Evolutionary conservation across 2,329 filamentous ascomycete genomes (phyloP), one percentile per base, ranked within the genome.

Genomic region (Domatiomyces globalis): DNA sequence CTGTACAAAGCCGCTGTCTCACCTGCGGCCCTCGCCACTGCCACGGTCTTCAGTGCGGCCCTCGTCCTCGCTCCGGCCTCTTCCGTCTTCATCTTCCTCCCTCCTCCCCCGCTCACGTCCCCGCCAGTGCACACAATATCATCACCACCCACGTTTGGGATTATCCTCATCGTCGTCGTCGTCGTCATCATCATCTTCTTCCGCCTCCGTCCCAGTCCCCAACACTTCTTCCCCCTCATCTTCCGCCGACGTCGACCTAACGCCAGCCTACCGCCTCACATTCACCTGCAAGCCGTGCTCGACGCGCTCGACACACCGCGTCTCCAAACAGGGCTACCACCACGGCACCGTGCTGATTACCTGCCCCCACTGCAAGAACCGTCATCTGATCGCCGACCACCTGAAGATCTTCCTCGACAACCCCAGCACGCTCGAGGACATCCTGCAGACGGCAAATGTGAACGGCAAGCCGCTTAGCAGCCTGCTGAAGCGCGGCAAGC

Each of bases 321-420:
- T 98, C 61, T 87, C 87, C 27, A 95, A 96, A 68, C 92, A 96
- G 65, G 92, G 87, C 29, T 98, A 98, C 66, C 89, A 96, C 68
- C 76, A 83, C 56, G 92, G 92, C 36, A 90, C 87, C 1, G 84
- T 92, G 4, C 73, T 98, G 52, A 89, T 96, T 58, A 83, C 84
- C 33, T 98, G 92, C 65, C 90, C 92, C 0, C 73, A 74, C 2
- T 98, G 92, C 69, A 81, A 83, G 62, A 89, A 87, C 64, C 78
- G 88, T 20, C 92, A 98, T 71, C 71, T 98, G 58, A 96, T 98
- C 62, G 84, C 81, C 63, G 92, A 98, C 67, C 85, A 98, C 67
- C 70, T 98, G 48, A 80, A 79, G 60, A 78, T 81, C 54, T 73
- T 73, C 58, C 65, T 68, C 49, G 70, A 73, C 49, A 57, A 65